phyloP scores from a whole-genome alignment of 2,329 filamentous ascomycete species.

The Massarina eburnea region DNA sequence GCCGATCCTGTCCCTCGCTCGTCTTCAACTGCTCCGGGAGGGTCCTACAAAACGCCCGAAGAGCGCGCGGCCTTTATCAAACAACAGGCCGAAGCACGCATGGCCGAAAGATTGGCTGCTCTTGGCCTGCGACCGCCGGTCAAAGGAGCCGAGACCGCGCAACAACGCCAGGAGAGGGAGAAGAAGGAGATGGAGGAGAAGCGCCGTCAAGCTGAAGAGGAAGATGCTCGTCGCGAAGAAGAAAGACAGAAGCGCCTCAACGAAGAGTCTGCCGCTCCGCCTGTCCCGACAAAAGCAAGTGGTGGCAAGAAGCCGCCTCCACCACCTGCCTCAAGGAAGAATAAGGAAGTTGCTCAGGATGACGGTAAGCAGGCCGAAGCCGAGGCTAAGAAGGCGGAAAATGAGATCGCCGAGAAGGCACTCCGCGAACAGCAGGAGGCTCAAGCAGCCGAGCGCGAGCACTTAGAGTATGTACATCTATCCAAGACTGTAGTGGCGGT shows the following conservation, averaged over 20 bases:
- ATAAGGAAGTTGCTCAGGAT: constrained; percentile 61
- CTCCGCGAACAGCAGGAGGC: constrained; percentile 71
- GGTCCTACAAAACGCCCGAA: constrained; percentile 84
- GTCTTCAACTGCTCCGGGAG: constrained; percentile 55
- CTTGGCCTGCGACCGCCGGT: constrained; percentile 83
- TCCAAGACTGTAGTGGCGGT: constrained; percentile 7
- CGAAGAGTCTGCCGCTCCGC: constrained; percentile 70
- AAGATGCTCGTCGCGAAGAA: constrained; percentile 84
- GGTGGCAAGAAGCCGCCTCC: constrained; percentile 63
- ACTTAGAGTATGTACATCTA: constrained; percentile 75
- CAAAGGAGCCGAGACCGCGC: constrained; percentile 77
- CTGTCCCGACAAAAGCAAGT: constrained; percentile 49
- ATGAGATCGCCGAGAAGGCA: constrained; percentile 54
- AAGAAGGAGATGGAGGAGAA: constrained; percentile 84
- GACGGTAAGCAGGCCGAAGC: constrained; percentile 56
- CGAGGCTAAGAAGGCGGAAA: constrained; percentile 59
- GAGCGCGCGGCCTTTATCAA: constrained; percentile 95
- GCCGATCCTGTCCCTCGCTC: constrained; percentile 57
- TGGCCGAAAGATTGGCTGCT: constrained; percentile 93
- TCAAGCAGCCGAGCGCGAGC: constrained; percentile 71
- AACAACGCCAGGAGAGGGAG: constrained; percentile 87
- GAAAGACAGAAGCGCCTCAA: constrained; percentile 82
- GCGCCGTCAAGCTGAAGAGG: constrained; percentile 85
- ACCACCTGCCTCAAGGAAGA: constrained; percentile 73
- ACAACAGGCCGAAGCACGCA: constrained; percentile 93